Base-by-base conservation (phyloP, 208 protist species). In the Crithidia bombi region DNA sequence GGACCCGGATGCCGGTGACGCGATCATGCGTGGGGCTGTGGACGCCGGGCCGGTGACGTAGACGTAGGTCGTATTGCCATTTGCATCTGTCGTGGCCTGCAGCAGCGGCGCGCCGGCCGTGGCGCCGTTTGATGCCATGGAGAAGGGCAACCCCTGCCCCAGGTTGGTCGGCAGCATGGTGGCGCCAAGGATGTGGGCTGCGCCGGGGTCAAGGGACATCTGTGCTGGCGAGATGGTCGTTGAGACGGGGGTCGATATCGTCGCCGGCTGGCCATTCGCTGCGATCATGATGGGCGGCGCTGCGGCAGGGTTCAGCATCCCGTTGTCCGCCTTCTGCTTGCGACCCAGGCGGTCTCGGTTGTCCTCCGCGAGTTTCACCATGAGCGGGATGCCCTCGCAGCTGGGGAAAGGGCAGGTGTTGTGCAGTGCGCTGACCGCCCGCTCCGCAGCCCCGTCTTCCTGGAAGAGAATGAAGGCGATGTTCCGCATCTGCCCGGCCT, bases 391-490 rank as follows among this genome's bases (percentile, higher is more conserved):
- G 33, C 78, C 72, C 39, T 85, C 75, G 67, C 82, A 86, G 57
- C 52, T 69, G 5, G 66, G 54, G 46, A 91, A 91, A n/a, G 85
- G 85, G 62, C 69, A 82, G 2, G 81, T 86, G 77, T 85, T 86
- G 77, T 91, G 85, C 51, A 83, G 55, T 39, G 38, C 71, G 15
- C 57, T 58, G 43, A 86, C 81, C 25, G 87, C 89, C 78, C 47
- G 57, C 62, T 83, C 78, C 17, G 89, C 89, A 11, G 75, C 81
- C 55, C 86, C 86, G 46, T 87, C 83, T 19, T 79, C 71, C 30
- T 71, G 47, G 49, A 86, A 94, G 14, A 87, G 56, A 17, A 95
- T 75, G 57, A 95, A 95, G 55, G 90, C 90, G 49, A 95, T 95
- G 73, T 83, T 84, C 54, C 90, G 86, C 65, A 47, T 61, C 39